Conservation (phyloP, 1,139 yeast species). For the Scheffersomyces illinoinensis region DNA sequence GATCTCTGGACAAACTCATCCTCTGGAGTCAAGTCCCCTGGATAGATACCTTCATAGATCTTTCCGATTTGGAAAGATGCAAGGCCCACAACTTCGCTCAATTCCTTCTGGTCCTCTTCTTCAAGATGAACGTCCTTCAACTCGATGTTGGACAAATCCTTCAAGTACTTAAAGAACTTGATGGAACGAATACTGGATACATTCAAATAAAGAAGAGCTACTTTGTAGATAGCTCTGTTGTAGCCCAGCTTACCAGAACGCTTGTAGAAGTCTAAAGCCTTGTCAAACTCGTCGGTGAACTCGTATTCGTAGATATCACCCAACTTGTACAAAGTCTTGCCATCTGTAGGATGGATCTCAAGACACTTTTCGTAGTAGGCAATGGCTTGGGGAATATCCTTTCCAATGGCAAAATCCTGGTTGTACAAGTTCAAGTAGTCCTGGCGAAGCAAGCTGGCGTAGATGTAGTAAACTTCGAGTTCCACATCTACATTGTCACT, state of each 20-base stretch:
- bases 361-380: slow-evolving; percentile 36
- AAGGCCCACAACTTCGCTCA: slow-evolving; percentile 43
- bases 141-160: slow-evolving; percentile 38
- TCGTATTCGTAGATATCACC: slow-evolving; percentile 46
- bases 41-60: slow-evolving; percentile 66
- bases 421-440: slow-evolving; percentile 32
- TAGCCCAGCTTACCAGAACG: slow-evolving; percentile 45
- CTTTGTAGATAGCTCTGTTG: slow-evolving; percentile 44
- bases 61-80: slow-evolving; percentile 61
- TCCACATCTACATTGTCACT: slow-evolving; percentile 23
- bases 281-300: slow-evolving; percentile 27
- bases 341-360: slow-evolving; percentile 32
- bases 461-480: slow-evolving; percentile 32
- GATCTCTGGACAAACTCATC: slow-evolving; percentile 38
- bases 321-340: slow-evolving; percentile 38
- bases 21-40: slow-evolving; percentile 42
- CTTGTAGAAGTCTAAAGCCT: slow-evolving; percentile 38
- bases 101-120: slow-evolving; percentile 44
- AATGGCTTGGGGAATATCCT: slow-evolving; percentile 31
- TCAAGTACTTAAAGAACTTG: slow-evolving; percentile 38
- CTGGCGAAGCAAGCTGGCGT: slow-evolving; percentile 42
- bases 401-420: slow-evolving; percentile 40
- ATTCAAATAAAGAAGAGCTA: slow-evolving; percentile 40
- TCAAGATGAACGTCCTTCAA: slow-evolving; percentile 35
- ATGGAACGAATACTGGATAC: slow-evolving; percentile 36